Conservation (phyloP, 2,329 filamentous ascomycete genomes). For the Lasiodiplodia citricola region DNA sequence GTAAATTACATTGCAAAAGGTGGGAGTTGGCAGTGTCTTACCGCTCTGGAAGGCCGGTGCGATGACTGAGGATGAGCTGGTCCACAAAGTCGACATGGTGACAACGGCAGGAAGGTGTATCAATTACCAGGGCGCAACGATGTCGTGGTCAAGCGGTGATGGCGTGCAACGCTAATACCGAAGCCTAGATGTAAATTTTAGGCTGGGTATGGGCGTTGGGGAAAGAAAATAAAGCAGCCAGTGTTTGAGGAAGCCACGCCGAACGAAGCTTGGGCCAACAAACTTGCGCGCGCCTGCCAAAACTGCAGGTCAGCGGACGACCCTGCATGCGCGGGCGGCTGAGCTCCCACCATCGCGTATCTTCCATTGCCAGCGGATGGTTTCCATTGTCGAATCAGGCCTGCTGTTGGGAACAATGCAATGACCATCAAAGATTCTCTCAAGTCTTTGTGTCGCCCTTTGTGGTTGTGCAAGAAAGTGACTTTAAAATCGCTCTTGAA, state of each 20-base stretch:
- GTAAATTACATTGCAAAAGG: not conserved
- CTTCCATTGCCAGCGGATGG: not conserved
- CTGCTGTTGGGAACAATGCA: not conserved
- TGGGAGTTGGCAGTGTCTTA: not conserved
- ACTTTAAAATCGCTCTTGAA: too few species aligned
- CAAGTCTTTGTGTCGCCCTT: not conserved
- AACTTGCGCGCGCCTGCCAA: not conserved
- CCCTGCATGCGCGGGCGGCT: not conserved
- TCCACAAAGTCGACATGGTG: not conserved
- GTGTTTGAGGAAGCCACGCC: not conserved
- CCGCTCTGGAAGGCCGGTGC: not conserved
- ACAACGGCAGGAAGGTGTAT: not conserved
- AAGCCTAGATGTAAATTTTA: not conserved
- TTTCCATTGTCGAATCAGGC: not conserved
- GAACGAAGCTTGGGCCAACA: not conserved
- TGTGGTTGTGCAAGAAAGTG: not conserved
- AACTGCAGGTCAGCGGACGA: not conserved
- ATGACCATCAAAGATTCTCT: not conserved
- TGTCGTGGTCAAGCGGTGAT: too few species aligned
- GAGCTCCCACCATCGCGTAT: not conserved
- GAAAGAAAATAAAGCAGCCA: not conserved
- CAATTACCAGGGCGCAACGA: not conserved
- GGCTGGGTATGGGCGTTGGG: not conserved
- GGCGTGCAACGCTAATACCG: not conserved
- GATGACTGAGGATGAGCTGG: not conserved